phyloP scores from a whole-genome alignment of 1,139 yeast genomes.

The Saccharomyces hybrid region DNA sequence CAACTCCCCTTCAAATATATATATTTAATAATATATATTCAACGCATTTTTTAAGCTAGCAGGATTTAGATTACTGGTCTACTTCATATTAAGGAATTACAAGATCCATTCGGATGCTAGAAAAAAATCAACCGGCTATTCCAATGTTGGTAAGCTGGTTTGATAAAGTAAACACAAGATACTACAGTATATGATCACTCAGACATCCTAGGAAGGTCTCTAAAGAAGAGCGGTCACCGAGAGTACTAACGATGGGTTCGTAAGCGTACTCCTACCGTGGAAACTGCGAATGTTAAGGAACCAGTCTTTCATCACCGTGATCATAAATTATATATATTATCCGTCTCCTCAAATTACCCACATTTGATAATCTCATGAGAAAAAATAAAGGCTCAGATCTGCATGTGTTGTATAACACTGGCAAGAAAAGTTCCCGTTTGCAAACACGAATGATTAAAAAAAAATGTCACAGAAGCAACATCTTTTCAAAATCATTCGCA shows the following conservation, averaged over 20 bases:
- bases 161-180: not conserved
- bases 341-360: not conserved
- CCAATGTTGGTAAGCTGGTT: not conserved
- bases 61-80: not conserved
- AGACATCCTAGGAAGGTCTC: conserved; percentile 60
- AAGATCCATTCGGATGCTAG: not conserved
- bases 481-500: not conserved
- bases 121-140: not conserved
- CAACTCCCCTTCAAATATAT: not conserved
- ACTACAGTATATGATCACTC: conserved; percentile 31
- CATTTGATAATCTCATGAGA: conserved; percentile 5
- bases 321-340: conserved; percentile 1
- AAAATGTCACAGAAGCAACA: not conserved
- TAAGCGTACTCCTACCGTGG: conserved; percentile 81
- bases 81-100: not conserved
- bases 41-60: not conserved
- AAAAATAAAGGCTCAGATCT: conserved; percentile 34
- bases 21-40: not conserved
- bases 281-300: conserved; percentile 85
- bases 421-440: conserved; percentile 62
- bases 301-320: conserved; percentile 61
- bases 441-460: not conserved
- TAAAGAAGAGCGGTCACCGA: conserved; percentile 64
- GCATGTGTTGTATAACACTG: conserved; percentile 52
- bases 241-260: conserved; percentile 75